Percentiles rank a stretch among this genome's conserved stretches.
Conservation (phyloP, 202 grass and related monocot species). For the Setaria italica region DNA sequence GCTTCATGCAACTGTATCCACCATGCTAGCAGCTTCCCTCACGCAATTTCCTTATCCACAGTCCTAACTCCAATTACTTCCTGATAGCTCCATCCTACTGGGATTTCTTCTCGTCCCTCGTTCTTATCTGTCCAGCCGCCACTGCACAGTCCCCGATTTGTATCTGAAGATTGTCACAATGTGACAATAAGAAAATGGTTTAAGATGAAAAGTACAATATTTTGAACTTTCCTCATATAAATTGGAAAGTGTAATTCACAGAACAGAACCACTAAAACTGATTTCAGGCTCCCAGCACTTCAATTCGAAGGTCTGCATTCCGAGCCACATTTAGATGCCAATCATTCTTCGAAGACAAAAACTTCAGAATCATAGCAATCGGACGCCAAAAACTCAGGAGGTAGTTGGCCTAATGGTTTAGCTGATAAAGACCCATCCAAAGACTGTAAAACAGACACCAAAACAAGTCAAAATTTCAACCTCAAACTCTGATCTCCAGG, state of each 20-base stretch:
- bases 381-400: not conserved
- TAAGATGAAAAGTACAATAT: not conserved
- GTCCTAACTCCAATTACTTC: slow-evolving; percentile 36
- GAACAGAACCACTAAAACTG: not conserved
- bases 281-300: not conserved
- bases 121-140: slow-evolving; percentile 37
- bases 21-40: slow-evolving; percentile 47
- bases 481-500: slow-evolving; percentile 13
- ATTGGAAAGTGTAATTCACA: not conserved
- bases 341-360: not conserved
- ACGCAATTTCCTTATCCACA: slow-evolving; percentile 56
- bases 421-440: not conserved
- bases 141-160: not conserved
- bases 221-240: not conserved
- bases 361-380: not conserved
- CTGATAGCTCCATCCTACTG: slow-evolving; percentile 27
- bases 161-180: slow-evolving; percentile 6
- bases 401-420: not conserved
- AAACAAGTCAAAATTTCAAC: slow-evolving; percentile 14
- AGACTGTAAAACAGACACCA: slow-evolving; percentile 37
- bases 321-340: not conserved
- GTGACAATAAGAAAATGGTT: not conserved
- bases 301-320: not conserved
- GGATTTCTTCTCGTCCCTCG: slow-evolving; percentile 21
- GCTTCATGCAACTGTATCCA: slow-evolving; percentile 28